phyloP scores from a whole-genome alignment of 2,329 filamentous ascomycete genomes.

The Colletotrichum phormii region DNA sequence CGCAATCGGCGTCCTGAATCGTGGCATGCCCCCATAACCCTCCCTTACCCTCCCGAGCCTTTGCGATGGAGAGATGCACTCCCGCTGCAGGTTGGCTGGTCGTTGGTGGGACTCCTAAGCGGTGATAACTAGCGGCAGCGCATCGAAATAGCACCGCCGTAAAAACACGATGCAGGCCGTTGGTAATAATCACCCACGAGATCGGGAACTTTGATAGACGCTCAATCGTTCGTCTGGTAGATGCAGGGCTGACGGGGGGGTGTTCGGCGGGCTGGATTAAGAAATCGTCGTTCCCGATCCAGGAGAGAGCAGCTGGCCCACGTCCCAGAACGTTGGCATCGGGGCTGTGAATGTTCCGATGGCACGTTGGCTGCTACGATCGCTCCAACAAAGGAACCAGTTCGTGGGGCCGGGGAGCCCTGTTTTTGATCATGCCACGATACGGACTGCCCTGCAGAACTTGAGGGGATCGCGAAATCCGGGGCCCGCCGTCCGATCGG shows the following conservation, averaged over 20 bases:
- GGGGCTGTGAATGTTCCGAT: slow-evolving; percentile 30
- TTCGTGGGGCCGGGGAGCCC: slow-evolving; percentile 11
- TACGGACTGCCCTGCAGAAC: slow-evolving; percentile 24
- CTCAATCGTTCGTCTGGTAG: slow-evolving; percentile 18
- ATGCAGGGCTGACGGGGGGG: slow-evolving; percentile 4
- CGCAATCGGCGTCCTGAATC: neutral
- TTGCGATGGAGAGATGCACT: neutral
- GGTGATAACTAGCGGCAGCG: neutral
- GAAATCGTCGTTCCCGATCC: slow-evolving; percentile 14
- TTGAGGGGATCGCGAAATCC: slow-evolving; percentile 32
- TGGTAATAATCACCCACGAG: neutral
- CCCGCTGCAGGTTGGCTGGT: neutral
- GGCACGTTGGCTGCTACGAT: slow-evolving; percentile 30
- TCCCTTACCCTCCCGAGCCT: neutral
- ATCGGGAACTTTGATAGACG: neutral
- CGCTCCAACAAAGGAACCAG: slow-evolving; percentile 24
- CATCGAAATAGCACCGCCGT: neutral
- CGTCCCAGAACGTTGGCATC: slow-evolving; percentile 24
- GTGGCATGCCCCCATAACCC: neutral
- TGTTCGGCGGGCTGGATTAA: neutral
- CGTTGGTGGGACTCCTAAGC: neutral
- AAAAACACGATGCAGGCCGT: neutral
- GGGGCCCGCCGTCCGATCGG: slow-evolving; percentile 27
- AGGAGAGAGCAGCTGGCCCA: neutral
- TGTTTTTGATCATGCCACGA: slow-evolving; percentile 9